Base-by-base conservation (phyloP, 2,329 filamentous ascomycete genomes). In the Amylocarpus encephaloides region DNA sequence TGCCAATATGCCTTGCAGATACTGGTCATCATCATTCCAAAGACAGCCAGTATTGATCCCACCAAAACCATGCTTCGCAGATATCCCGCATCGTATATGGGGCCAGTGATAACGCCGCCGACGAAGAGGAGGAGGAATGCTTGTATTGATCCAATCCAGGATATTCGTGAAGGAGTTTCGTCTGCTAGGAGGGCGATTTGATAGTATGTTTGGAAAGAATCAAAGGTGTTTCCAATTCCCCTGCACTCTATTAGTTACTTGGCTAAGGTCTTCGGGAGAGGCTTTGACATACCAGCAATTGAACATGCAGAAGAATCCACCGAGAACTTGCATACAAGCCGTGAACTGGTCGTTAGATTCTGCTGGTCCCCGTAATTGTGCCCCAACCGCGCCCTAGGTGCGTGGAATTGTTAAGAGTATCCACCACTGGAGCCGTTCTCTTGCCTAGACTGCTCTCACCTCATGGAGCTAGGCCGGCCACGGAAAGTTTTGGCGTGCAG, bases 121-220 rank as follows among this genome's bases (percentile, higher is more conserved):
- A 60, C 12, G 67, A 61, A 45, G 70, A 70, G 50, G 18, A 73
- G 59, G 16, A 76, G 64, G 15, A 69, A 74, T 9, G 71, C 65
- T 52, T 77, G 71, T 1, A 76, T 54, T 13, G 73, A 73, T 3
- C 73, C 74, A 15, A 77, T 71, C 74, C 74, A 77, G n/a, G 69
- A 70, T 18, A 77, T 67, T 12, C 66, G 62, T 2, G 55, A 59
- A 18, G 58, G 70, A 68, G 0, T 64, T 56, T 32, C 64, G 63
- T 13, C 69, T 66, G 48, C 16, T 56, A 66, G 62, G 2, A 63
- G 54, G 18, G 67, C 62, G 0, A 54, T 53, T 65, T 64, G 5
- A 62, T 74, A 74, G 55, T 70, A 75, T 1, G 67, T 52, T 48
- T 64, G 58, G 49, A 52, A 62, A 18, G 74, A 68, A 5, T 77